phyloP scores from a whole-genome alignment of 2,329 filamentous ascomycete species.

The Ceratocystis alfenasii region DNA sequence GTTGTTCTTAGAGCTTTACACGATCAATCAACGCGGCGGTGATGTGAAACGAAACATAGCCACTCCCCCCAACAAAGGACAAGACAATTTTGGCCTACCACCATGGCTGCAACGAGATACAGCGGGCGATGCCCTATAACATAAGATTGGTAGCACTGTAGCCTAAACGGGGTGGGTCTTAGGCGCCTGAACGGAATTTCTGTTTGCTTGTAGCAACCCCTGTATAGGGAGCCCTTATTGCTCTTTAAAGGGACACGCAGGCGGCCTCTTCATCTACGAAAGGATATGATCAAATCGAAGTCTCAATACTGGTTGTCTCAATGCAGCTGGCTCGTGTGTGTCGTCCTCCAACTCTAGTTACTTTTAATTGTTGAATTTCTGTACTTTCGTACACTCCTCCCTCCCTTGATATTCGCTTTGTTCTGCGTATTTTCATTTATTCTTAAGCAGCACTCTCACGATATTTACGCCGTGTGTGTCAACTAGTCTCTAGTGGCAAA shows the following conservation, averaged over 20 bases:
- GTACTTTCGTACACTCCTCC: background rate
- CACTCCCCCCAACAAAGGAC: background rate
- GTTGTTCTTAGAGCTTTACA: background rate
- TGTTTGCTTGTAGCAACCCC: background rate
- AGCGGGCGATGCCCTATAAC: background rate
- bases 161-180: background rate
- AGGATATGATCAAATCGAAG: background rate
- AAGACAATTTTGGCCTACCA: background rate
- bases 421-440: background rate
- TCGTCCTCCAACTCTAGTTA: background rate
- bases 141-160: background rate
- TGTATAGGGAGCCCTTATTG: background rate
- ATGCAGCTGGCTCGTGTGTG: background rate
- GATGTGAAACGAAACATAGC: slow-evolving; percentile 6
- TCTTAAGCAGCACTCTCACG: background rate
- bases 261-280: background rate
- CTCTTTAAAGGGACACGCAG: background rate
- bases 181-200: background rate
- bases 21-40: background rate
- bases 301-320: background rate
- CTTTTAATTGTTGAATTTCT: background rate
- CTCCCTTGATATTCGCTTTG: background rate
- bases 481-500: slow-evolving; percentile 4
- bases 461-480: background rate
- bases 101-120: background rate